Evolutionary conservation across 768 basidiomycete genomes (phyloP).

Genomic region (Botryobasidium botryosum): DNA sequence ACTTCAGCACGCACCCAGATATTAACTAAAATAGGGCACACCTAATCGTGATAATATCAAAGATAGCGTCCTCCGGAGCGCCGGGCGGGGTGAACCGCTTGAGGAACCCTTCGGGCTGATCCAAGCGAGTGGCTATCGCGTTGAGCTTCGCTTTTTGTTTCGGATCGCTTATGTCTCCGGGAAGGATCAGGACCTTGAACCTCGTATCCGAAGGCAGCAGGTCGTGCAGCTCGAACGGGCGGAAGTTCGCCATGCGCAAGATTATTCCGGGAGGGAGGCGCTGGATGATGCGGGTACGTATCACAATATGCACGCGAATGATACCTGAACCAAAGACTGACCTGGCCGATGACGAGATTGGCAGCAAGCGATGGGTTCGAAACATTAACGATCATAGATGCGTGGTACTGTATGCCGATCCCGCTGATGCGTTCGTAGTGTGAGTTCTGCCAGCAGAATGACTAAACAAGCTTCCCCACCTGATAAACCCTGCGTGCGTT

Average conservation of each 20-base stretch:
- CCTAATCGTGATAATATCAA: slow-evolving; percentile 22
- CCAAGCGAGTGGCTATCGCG: slow-evolving; percentile 22
- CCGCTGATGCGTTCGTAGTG: slow-evolving; percentile 20
- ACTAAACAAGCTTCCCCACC: slow-evolving; percentile 12
- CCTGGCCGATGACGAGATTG: slow-evolving; percentile 29
- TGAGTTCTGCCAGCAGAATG: background rate
- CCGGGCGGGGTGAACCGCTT: too few species aligned
- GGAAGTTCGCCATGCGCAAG: slow-evolving; percentile 32
- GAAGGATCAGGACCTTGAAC: slow-evolving; percentile 41
- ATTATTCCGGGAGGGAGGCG: slow-evolving; percentile 35
- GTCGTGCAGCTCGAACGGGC: slow-evolving; percentile 37
- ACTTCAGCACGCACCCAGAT: too few species aligned
- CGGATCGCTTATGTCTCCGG: slow-evolving; percentile 26
- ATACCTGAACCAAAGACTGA: slow-evolving; percentile 2
- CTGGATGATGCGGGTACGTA: slow-evolving; percentile 13
- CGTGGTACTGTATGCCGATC: slow-evolving; percentile 35
- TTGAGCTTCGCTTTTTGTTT: slow-evolving; percentile 19
- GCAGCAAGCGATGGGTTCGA: slow-evolving; percentile 24
- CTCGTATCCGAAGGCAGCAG: slow-evolving; percentile 33
- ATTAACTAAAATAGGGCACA: too few species aligned
- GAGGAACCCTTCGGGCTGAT: slow-evolving; percentile 16
- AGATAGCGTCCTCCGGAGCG: slow-evolving; percentile 18
- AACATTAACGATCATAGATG: slow-evolving; percentile 29
- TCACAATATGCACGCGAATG: background rate
- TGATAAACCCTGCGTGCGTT: slow-evolving; percentile 36